Evolutionary conservation across 2,329 filamentous ascomycete genomes (phyloP), one percentile per base, ranked within the genome.

Genomic region (Hypoxylon sp.): DNA sequence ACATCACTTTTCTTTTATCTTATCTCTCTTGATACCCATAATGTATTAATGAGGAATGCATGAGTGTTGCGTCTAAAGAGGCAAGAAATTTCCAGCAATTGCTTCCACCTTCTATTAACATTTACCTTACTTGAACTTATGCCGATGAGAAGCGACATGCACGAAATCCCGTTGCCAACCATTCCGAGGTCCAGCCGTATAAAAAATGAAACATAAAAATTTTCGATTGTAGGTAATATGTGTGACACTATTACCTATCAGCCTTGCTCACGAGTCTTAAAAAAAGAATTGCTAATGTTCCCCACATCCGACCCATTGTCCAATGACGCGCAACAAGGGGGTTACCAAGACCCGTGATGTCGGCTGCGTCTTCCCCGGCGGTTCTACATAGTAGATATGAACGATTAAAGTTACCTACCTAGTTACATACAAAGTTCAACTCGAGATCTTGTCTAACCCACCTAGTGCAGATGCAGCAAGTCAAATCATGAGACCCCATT

Each of bases 181-280:
- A 40, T 36, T n/a, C 38, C 21, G 45, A 45, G 17, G 41, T 29
- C 4, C 27, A 16, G 32, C 25, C 30, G 7, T 27, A 15, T n/a
- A 38, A 44, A 38, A 8, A 38, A 46, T 34, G 43, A 46, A 45
- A 37, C 35, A 29, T 12, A 15, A 7, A 47, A 32, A 47, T 35
- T 35, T 42, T 38, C 44, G 37, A 34, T 29, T 29, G 40, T 45
- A 42, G 36, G 46, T 43, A 51, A 44, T 40, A 46, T 11, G 42
- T 40, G 52, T 51, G 52, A 51, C 52, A 51, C 47, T 49, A n/a
- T n/a, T n/a, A n/a, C n/a, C 20, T 50, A 54, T 59, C 57, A 60
- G 54, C 57, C 57, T 60, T 43, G 57, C 27, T 57, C 57, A 46
- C 51, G 34, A 29, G 44, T 36, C n/a, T 44, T 19, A 17, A 27